A percentile compares a stretch with the other conserved stretches of the same genome.
phyloP scores from a whole-genome alignment of 177 flowering plant species.

The Vitis hybrid region DNA sequence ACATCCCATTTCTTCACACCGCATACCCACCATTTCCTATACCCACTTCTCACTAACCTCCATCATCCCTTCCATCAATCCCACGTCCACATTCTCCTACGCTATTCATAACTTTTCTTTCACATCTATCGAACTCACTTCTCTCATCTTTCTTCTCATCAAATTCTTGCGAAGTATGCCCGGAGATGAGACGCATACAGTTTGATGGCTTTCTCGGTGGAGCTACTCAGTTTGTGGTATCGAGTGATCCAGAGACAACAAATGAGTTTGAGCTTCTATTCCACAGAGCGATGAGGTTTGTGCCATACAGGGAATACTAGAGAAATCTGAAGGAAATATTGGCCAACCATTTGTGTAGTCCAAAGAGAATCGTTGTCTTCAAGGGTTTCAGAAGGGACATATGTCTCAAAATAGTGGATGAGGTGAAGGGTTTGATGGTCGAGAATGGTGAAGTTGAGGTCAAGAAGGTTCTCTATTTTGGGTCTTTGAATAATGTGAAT shows the following conservation, averaged over 20 bases:
- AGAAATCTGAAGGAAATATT: slow-evolving; percentile 49
- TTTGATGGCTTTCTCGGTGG: slow-evolving; percentile 67
- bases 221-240: slow-evolving; percentile 54
- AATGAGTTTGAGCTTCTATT: slow-evolving; percentile 57
- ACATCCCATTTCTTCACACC: too few relatives aligned
- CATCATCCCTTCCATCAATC: too few relatives aligned
- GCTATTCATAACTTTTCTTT: too few relatives aligned
- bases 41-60: too few relatives aligned
- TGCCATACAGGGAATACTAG: slow-evolving; percentile 68
- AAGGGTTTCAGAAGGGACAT: slow-evolving; percentile 19
- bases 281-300: slow-evolving; percentile 73
- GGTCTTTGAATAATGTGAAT: slow-evolving; percentile 46
- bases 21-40: too few relatives aligned
- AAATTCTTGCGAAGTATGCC: slow-evolving; percentile 35
- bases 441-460: slow-evolving; percentile 27
- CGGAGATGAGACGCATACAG: slow-evolving; percentile 13
- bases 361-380: slow-evolving; percentile 34
- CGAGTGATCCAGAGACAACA: slow-evolving; percentile 49
- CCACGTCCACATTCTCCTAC: too few relatives aligned
- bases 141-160: slow-evolving; percentile 25
- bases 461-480: slow-evolving; percentile 40
- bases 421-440: slow-evolving; percentile 17
- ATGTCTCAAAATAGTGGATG: slow-evolving; percentile 24
- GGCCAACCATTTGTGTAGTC: slow-evolving; percentile 45
- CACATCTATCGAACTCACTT: too few relatives aligned